These are phyloP conservation scores for Panicum virgatum DNA, from an alignment of 202 grass and related monocot genomes.

Conservation along the genomic window DNA sequence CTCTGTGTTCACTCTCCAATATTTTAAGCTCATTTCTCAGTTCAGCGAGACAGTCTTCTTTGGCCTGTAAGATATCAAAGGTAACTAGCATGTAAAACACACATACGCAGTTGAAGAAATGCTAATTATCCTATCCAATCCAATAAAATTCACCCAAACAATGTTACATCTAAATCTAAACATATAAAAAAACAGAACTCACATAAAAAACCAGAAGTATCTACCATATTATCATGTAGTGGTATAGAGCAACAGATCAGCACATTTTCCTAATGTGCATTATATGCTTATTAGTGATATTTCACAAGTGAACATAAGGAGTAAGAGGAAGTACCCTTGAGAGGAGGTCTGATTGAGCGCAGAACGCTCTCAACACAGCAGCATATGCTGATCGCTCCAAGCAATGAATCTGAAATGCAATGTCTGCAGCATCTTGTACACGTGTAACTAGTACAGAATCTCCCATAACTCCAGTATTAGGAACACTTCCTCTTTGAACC, in stretches of 20 bases:
- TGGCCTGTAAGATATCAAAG: constrained; percentile 46
- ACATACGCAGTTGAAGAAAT: constrained; percentile 11
- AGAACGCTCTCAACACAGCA: constrained; percentile 64
- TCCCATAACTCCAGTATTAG: constrained; percentile 2
- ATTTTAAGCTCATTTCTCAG: constrained; percentile 70
- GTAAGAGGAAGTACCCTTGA: constrained; percentile 53
- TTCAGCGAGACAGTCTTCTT: constrained; percentile 46
- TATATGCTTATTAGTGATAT: constrained; percentile 3
- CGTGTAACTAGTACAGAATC: constrained; percentile 16
- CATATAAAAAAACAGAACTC: constrained; percentile 2
- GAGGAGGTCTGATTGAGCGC: constrained; percentile 57
- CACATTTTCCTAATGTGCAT: neutral
- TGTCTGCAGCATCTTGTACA: constrained; percentile 39
- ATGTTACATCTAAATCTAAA: neutral
- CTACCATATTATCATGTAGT: neutral
- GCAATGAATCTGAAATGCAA: constrained; percentile 57
- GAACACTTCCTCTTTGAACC: constrained; percentile 1
- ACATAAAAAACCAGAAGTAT: constrained; percentile 5
- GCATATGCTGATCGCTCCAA: constrained; percentile 59
- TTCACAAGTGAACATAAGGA: constrained; percentile 22
- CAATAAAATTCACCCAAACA: neutral
- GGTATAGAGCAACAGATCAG: neutral
- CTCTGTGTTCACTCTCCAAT: constrained; percentile 60
- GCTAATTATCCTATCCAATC: neutral
- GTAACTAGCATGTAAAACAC: constrained; percentile 23